These are phyloP conservation scores for Colletotrichum tofieldiae DNA, from an alignment of 2,329 filamentous ascomycete species.

Conservation along the genomic window DNA sequence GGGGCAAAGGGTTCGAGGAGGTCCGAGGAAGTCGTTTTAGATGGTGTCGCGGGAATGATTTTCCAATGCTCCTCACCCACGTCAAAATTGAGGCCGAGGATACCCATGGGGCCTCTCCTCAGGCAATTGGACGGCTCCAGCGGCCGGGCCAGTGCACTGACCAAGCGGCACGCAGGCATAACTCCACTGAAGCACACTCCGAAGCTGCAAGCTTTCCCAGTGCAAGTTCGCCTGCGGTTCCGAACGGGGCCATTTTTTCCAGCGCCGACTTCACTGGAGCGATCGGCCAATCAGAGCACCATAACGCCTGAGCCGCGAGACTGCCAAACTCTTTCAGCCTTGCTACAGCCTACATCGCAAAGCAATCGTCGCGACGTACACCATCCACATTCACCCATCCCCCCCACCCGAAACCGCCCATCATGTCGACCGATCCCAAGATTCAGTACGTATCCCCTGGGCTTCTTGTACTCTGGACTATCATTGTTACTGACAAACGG, in stretches of 20 bases:
- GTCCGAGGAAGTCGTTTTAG: slow-evolving; percentile 8
- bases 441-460: slow-evolving; percentile 72
- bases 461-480: slow-evolving; percentile 27
- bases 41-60: slow-evolving; percentile 50
- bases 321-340: slow-evolving; percentile 51
- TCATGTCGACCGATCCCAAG: slow-evolving; percentile 70
- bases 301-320: slow-evolving; percentile 28
- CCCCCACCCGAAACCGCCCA: slow-evolving; percentile 42
- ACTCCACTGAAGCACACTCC: slow-evolving; percentile 18
- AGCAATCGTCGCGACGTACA: slow-evolving; percentile 32
- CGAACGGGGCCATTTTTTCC: slow-evolving; percentile 30
- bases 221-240: slow-evolving; percentile 1
- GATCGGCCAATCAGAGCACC: slow-evolving; percentile 37
- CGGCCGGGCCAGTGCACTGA: slow-evolving; percentile 20
- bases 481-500: slow-evolving; percentile 49
- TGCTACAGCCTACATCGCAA: slow-evolving; percentile 45
- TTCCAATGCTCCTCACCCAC: slow-evolving; percentile 48
- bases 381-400: slow-evolving; percentile 43
- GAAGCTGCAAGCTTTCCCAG: slow-evolving; percentile 25
- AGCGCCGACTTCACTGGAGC: slow-evolving; percentile 35
- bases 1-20: slow-evolving; percentile 1
- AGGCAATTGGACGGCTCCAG: slow-evolving; percentile 30
- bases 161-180: background rate
- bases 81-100: slow-evolving; percentile 50
- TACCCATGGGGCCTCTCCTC: slow-evolving; percentile 38